Conservation (phyloP, 164 flowering plant species). For the Berberis vulgaris region DNA sequence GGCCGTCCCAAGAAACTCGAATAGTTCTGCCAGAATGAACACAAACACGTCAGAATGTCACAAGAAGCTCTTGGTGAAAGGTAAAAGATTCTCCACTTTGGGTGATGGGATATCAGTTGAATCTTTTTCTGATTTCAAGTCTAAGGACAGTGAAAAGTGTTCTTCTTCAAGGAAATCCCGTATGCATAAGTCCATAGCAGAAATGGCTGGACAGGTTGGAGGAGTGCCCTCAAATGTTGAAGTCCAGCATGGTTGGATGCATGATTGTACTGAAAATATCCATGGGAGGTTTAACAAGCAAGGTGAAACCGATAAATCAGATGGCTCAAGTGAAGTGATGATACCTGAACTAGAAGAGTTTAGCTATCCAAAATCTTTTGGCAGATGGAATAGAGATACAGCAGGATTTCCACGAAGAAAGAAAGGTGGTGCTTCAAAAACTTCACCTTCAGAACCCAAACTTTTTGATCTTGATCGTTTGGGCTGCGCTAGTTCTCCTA, state of each 20-base stretch:
- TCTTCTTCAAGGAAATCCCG: slow-evolving; percentile 17
- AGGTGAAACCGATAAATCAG: background rate
- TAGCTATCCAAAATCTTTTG: slow-evolving; percentile 6
- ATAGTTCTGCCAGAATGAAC: slow-evolving; percentile 1
- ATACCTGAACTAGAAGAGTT: slow-evolving; percentile 11
- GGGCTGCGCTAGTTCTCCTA: slow-evolving; percentile 14
- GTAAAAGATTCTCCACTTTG: slow-evolving; percentile 14
- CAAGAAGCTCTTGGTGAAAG: slow-evolving; percentile 9
- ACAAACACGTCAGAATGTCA: slow-evolving; percentile 11
- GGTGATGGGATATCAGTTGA: slow-evolving; percentile 9
- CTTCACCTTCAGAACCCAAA: slow-evolving; percentile 8
- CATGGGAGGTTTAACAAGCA: background rate
- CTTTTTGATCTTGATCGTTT: slow-evolving; percentile 10
- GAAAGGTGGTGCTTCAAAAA: slow-evolving; percentile 7
- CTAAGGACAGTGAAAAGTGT: slow-evolving; percentile 5
- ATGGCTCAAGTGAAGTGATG: slow-evolving; percentile 2
- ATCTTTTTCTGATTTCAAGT: slow-evolving; percentile 12
- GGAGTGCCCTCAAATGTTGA: slow-evolving; percentile 15
- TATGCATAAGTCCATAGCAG: slow-evolving; percentile 9
- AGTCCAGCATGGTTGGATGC: slow-evolving; percentile 11
- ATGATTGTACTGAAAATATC: slow-evolving; percentile 7
- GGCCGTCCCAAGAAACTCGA: slow-evolving; percentile 10
- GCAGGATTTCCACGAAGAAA: slow-evolving; percentile 7
- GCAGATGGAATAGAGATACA: slow-evolving; percentile 12
- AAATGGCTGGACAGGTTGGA: slow-evolving; percentile 17